A percentile compares a stretch with the other conserved stretches of the same genome.
Conservation (phyloP, 2,329 filamentous ascomycete genomes). For the Chaetomium sp. region DNA sequence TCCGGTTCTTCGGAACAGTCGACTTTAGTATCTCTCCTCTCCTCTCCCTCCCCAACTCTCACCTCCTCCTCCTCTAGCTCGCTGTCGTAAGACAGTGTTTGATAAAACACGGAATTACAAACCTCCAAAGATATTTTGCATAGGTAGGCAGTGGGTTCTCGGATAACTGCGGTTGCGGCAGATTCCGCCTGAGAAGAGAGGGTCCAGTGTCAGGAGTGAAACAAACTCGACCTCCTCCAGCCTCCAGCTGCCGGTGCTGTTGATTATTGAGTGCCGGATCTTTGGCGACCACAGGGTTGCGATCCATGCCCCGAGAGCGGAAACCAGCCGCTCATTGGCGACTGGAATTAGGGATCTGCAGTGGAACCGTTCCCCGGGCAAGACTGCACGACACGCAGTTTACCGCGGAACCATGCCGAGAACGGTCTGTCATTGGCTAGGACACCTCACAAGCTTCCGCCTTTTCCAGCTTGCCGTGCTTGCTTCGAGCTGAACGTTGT, state of each 20-base stretch:
- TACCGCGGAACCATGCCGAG: not conserved
- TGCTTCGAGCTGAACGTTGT: not conserved
- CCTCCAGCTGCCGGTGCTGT: not conserved
- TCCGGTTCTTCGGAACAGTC: not conserved
- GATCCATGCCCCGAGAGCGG: not conserved
- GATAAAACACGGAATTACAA: too few relatives aligned
- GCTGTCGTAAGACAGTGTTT: too few relatives aligned
- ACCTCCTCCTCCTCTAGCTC: too few relatives aligned
- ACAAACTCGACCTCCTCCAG: too few relatives aligned
- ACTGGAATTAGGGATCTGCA: constrained; percentile 1
- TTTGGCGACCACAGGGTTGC: not conserved
- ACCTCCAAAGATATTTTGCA: too few relatives aligned
- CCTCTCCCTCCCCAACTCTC: too few relatives aligned
- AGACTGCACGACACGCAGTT: not conserved
- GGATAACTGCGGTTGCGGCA: too few relatives aligned
- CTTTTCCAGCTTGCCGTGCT: not conserved
- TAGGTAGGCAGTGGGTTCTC: too few relatives aligned
- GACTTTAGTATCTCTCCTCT: not conserved
- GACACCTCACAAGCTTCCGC: not conserved
- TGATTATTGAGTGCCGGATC: not conserved
- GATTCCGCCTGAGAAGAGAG: too few relatives aligned
- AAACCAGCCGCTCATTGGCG: not conserved
- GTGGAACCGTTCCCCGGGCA: constrained; percentile 8
- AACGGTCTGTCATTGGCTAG: not conserved
- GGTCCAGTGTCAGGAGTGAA: too few relatives aligned